These are phyloP conservation scores for Plasmodium gonderi DNA, from an alignment of 169 alveolate genomes.

Conservation along the genomic window DNA sequence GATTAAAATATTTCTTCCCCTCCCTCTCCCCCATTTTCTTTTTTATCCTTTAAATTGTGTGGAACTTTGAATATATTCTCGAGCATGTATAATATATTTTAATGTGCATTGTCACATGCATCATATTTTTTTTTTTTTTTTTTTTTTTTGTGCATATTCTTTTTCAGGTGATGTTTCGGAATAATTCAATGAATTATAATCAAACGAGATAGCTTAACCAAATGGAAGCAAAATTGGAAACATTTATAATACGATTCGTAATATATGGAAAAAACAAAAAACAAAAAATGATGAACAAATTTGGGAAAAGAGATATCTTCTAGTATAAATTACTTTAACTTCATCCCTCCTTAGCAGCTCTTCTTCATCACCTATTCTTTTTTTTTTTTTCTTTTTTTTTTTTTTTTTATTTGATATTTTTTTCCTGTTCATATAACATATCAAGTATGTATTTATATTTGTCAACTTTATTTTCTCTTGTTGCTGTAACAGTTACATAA, in stretches of 20 bases:
- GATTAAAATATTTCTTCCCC: not conserved
- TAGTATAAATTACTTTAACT: too few relatives aligned
- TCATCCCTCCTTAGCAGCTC: too few relatives aligned
- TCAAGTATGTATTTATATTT: slow-evolving; percentile 73
- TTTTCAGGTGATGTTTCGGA: not conserved
- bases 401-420: slow-evolving; percentile 33
- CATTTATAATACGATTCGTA: not conserved
- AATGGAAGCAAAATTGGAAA: not conserved
- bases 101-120: too few relatives aligned
- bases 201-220: not conserved
- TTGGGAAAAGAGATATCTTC: not conserved
- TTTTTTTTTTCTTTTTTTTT: too few relatives aligned
- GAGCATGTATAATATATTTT: too few relatives aligned
- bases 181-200: not conserved
- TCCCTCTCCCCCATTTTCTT: too few relatives aligned
- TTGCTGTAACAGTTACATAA: slow-evolving; percentile 88
- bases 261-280: not conserved
- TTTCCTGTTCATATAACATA: slow-evolving; percentile 70
- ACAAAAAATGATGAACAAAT: not conserved
- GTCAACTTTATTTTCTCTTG: slow-evolving; percentile 35
- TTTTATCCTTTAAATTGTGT: too few relatives aligned
- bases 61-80: too few relatives aligned
- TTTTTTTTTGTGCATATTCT: not conserved
- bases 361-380: too few relatives aligned
- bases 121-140: not conserved